These are phyloP conservation scores for Lasiodiplodia gonubiensis DNA, from an alignment of 2,329 filamentous ascomycete species.

Conservation along the genomic window DNA sequence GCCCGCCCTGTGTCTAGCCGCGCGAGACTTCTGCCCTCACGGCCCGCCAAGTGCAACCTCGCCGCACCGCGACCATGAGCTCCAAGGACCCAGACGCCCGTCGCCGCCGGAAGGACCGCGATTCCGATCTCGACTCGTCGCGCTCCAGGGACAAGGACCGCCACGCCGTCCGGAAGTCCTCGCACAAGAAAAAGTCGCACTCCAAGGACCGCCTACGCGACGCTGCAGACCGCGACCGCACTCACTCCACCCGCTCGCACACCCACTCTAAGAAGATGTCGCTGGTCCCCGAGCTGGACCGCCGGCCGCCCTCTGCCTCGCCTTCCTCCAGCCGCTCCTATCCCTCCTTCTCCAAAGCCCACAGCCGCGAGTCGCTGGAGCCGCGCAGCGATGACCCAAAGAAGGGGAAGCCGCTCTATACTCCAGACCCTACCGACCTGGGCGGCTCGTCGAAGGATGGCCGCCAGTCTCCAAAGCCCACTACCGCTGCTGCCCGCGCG, in stretches of 20 bases:
- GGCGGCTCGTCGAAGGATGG: conserved; percentile 41
- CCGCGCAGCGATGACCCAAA: conserved; percentile 54
- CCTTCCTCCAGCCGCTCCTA: conserved; percentile 63
- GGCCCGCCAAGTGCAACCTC: conserved; percentile 21
- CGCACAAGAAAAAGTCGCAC: conserved; percentile 35
- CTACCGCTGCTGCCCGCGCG: conserved; percentile 35
- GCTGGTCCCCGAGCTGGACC: conserved; percentile 55
- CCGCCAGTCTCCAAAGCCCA: conserved; percentile 35
- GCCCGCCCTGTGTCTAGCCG: conserved; percentile 23
- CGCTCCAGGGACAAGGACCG: conserved; percentile 36
- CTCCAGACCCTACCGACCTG: conserved; percentile 52
- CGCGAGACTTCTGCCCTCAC: conserved; percentile 26
- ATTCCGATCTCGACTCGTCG: conserved; percentile 36
- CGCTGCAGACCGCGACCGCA: conserved; percentile 27
- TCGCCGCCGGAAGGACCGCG: conserved; percentile 46
- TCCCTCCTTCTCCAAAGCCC: conserved; percentile 84
- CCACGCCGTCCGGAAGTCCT: conserved; percentile 38
- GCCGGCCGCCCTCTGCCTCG: conserved; percentile 45
- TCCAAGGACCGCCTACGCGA: conserved; percentile 36
- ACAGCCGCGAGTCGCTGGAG: conserved; percentile 84
- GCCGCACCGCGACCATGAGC: conserved; percentile 26
- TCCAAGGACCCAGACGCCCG: conserved; percentile 41
- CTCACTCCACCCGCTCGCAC: conserved; percentile 21
- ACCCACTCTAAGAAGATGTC: conserved; percentile 39
- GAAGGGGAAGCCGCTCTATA: conserved; percentile 37